Evolutionary conservation across 805 yeast genomes (phyloP), one percentile per base, ranked within the genome.

Genomic region (Phaffomyces thermotolerans): DNA sequence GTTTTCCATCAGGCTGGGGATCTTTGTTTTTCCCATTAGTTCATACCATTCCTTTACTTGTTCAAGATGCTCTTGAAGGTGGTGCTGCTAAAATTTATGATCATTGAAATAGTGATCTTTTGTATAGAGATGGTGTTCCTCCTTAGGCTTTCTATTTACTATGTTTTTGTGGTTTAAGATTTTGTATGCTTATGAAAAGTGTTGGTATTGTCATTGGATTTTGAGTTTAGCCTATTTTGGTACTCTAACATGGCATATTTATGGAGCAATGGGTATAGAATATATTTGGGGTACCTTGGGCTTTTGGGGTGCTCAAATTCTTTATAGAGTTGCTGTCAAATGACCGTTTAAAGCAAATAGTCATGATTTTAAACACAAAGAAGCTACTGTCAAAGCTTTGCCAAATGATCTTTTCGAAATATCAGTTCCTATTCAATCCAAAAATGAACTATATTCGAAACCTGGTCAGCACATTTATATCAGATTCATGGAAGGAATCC

Each of bases 391-490:
- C 34, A 42, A 52, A 42, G 32, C 60, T 56, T 34, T 52, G 2
- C 37, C 48, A 6, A 39, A 43, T 32, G 52, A 67, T 46, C 52
- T 64, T 51, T 64, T 71, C 29, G 63, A 68, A 39, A 56, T 77
- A 2, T 43, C 52, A 5, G 62, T 67, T 23, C 48, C 52, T 6
- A 58, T 60, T 39, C 31, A 36, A 2, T 45, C 27, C 14, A 47
- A 32, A 1, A n/a, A 60, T n/a, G 69, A 67, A 12, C 56, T 72
- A 34, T 46, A 49, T 8, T 76, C 81, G 81, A 52, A 37, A n/a
- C 73, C 81, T 1, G 81, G 83, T 20, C 82, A 77, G 47, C 83
- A 77, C 57, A 59, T 75, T 7, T 75, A 63, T 49, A 56, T 77
- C 17, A 64, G 80, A 51, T 72, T 73, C 44, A 60, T 55, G 18